Base-by-base conservation (phyloP, 2,329 filamentous ascomycete genomes). In the Leptographium flavum region DNA sequence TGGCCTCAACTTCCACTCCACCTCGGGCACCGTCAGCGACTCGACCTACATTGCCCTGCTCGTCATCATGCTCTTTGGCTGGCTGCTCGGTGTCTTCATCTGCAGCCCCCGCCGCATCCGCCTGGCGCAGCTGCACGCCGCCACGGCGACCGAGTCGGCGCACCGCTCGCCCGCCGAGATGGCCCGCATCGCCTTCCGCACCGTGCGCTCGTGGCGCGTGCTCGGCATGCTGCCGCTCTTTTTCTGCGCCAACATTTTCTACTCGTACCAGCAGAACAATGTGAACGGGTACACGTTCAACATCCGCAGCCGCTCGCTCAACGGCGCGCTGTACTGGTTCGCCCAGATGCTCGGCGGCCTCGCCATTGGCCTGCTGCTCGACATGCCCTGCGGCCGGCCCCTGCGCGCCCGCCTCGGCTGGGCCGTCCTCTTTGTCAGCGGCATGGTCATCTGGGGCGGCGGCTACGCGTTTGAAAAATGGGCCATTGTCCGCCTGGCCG, bases 181-280 rank as follows among this genome's bases (percentile, higher is more conserved):
- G 30, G 52, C 62, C 50, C 57, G 58, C 38, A 62, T 63, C 28
- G 59, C 65, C 2, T 42, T 64, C 1, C 56, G 54, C 45, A 64
- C 60, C 3, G 52, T 68, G 32, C 58, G 56, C 47, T 60, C 66
- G 42, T 69, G 67, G 67, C 61, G 65, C 21, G 63, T 72, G 1
- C 52, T 65, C 8, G 67, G 61, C 50, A 64, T 90, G 21, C 88
- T 87, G 65, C 83, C 83, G 55, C 83, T 87, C 78, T 88, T 88
- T 66, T 73, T 83, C 58, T 74, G 79, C 41, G 83, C 79, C 59
- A 88, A 75, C 53, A 63, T 70, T 45, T 74, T 74, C 55, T 74
- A 74, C 40, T 69, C 68, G 37, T 75, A 75, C 54, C 71, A 75
- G 54, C 70, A 71, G 49, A 73, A 74, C 55, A 60, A 62, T 48